These are phyloP conservation scores for Arxiozyma bovina DNA, from an alignment of 1,139 yeast genomes.

Conservation along the genomic window DNA sequence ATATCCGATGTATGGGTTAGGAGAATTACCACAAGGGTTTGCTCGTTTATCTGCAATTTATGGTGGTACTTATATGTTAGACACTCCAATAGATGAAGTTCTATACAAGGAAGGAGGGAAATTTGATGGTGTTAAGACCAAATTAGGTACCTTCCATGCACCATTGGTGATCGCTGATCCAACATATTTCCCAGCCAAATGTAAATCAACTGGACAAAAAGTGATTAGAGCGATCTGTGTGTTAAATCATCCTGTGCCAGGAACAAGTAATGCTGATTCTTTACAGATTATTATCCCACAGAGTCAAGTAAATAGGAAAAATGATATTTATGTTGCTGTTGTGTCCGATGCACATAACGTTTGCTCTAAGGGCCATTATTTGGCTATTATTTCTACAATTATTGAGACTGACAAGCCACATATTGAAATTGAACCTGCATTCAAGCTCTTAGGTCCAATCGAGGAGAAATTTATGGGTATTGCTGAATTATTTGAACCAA, in stretches of 20 bases:
- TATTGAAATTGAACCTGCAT: constrained; percentile 87
- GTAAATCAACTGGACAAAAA: constrained; percentile 71
- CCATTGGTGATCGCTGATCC: constrained; percentile 97
- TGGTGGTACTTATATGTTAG: constrained; percentile 98
- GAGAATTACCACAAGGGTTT: constrained; percentile 97
- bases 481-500: constrained; percentile 84
- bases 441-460: constrained; percentile 73
- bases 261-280: constrained; percentile 77
- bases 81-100: constrained; percentile 88
- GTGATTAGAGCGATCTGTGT: constrained; percentile 95
- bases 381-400: constrained; percentile 90
- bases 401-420: constrained; percentile 93
- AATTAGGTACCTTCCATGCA: constrained; percentile 86
- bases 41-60: constrained; percentile 94
- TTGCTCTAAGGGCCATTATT: constrained; percentile 77
- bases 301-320: constrained; percentile 86
- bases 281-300: constrained; percentile 93
- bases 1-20: constrained; percentile 92
- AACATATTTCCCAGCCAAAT: constrained; percentile 90
- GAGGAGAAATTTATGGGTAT: constrained; percentile 90
- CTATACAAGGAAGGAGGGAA: constrained; percentile 58
- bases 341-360: constrained; percentile 88
- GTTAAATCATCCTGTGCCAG: constrained; percentile 81
- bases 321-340: constrained; percentile 89
- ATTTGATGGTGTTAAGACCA: constrained; percentile 80